Base-by-base conservation (phyloP, 192 early-diverging fungal species). In the Chytriomyces confervae region DNA sequence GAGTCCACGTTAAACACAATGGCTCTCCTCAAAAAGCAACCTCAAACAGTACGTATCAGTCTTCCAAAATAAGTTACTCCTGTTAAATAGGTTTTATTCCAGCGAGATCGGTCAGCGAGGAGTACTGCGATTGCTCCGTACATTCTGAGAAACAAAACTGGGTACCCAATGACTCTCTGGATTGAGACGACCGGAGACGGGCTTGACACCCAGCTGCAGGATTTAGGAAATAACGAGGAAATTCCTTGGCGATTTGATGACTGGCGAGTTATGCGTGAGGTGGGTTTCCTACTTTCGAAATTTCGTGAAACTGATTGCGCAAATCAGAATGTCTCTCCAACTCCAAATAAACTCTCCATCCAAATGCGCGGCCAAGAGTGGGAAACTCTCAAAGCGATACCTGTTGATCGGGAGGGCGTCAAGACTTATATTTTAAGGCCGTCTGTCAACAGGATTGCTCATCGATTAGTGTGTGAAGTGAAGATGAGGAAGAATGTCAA, bases 231-330 rank as follows among this genome's bases (percentile, higher is more conserved):
- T 75, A 91, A 91, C 18, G 83, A 89, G 29, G 92, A 92, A 24
- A 84, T 95, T 18, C 88, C 93, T 51, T 98, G 97, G 97, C 88
- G 95, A n/a, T 98, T 98, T 75, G 96, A 96, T 72, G 95, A 99
- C 79, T 99, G 97, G 97, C 87, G 94, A 68, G 91, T 89, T 49
- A 90, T 93, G 82, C 92, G 97, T 67, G 95, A 97, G 85, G 93
- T 93, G 79, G 75, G 83, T 20, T 23, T 47, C 20, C 23, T 36
- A 8, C 4, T 13, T 24, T 63, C 8, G 10, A 18, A 36, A 29
- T 27, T 18, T 7, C 7, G 50, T 44, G 20, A 64, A 9, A 43
- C 50, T 67, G 11, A 47, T 64, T 46, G 24, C 46, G n/a, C 51
- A 3, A 24, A 45, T 27, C 44, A 83, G 79, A 76, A 82, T 11